Conservation (phyloP, 352 stramenopile genomes). For the Peronospora destructor region DNA sequence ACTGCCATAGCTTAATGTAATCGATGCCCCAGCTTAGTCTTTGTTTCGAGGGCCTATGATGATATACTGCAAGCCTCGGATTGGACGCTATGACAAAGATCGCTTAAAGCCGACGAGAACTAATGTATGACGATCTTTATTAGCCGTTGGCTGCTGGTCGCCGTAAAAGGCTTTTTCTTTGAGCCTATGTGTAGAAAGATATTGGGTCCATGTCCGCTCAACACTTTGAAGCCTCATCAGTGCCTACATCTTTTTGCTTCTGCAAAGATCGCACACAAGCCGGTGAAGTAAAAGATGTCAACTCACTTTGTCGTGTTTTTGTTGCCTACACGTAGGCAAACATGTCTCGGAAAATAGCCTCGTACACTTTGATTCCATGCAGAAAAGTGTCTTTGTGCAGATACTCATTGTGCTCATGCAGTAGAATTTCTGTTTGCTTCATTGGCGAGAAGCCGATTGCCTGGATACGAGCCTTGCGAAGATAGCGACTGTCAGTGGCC, state of each 20-base stretch:
- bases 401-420: conserved; percentile 96
- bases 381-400: conserved; percentile 89
- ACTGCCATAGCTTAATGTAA: too few species aligned
- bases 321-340: conserved; percentile 32
- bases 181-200: too few species aligned
- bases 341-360: conserved; percentile 44
- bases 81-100: neutral
- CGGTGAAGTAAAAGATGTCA: neutral
- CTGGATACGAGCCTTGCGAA: conserved; percentile 70
- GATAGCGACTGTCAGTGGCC: conserved; percentile 90
- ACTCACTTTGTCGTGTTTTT: neutral
- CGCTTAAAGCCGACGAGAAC: neutral
- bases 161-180: too few species aligned
- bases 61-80: neutral
- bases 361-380: conserved; percentile 88
- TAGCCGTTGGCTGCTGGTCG: neutral
- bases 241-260: neutral
- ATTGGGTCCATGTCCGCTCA: too few species aligned
- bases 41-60: neutral
- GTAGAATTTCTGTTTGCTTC: conserved; percentile 88
- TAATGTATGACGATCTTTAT: neutral
- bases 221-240: too few species aligned
- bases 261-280: neutral
- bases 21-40: too few species aligned
- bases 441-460: conserved; percentile 91